Evolutionary conservation across 805 yeast genomes (phyloP), one percentile per base, ranked within the genome.

Genomic region (Metschnikowia santaceciliae): DNA sequence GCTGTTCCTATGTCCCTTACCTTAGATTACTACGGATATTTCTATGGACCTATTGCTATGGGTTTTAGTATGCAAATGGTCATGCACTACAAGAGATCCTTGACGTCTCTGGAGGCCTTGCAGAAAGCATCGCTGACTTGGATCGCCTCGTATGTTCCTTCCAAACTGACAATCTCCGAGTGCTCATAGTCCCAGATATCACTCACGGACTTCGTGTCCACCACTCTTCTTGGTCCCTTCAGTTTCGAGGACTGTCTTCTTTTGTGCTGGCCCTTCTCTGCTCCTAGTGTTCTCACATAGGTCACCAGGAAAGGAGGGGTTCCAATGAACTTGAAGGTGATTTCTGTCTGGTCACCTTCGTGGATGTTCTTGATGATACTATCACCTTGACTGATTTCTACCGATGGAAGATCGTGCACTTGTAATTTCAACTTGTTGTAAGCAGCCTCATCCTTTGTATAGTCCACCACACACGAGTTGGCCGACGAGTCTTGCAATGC

Each of bases 101-200:
- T 46, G 14, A 56, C 48, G 17, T 53, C 57, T 50, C 62, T 48
- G 42, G 50, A 48, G 13, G 67, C 68, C 34, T 42, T 47, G 75
- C 99, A 94, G 67, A 72, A 86, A 7, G 88, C 86, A 70, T 94
- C 99, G 42, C 81, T 81, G n/a, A 94, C 82, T 62, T 86, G 90
- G 41, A 90, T 79, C 5, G 97, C 97, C 67, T 91, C 96, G 63
- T 94, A 94, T 3, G 89, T 86, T 42, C 99, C 99, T 66, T 91
- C 97, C 56, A 89, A 71, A 58, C 88, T 86, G 1, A 96, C 92
- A 61, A 77, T 72, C 6, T 88, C 84, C 48, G 82, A 77, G 64
- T 89, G 83, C 59, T 84, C 88, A 61, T 82, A 71, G 2, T 80
- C 85, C 69, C 80, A 72, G 41, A 94, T 88, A 55, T 86, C 84